These are phyloP conservation scores for Suillus clintonianus DNA, from an alignment of 768 basidiomycete species.

Conservation along the genomic window DNA sequence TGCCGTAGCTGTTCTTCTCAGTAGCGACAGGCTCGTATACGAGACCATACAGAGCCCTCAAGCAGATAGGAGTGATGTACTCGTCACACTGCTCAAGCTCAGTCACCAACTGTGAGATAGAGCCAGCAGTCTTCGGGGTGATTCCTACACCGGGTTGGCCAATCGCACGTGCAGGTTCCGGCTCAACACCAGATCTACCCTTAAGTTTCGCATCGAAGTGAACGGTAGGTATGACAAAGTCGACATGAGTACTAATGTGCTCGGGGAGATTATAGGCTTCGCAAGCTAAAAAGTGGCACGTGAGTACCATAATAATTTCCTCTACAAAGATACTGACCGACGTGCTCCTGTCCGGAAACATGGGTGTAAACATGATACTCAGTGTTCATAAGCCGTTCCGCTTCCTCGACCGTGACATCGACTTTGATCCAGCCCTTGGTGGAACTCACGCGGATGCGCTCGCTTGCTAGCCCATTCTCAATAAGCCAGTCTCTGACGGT, in stretches of 20 bases:
- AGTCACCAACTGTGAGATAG: constrained; percentile 11
- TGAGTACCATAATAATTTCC: background rate
- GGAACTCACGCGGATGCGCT: constrained; percentile 19
- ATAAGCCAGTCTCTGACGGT: constrained; percentile 32
- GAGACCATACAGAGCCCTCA: constrained; percentile 27
- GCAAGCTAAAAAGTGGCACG: constrained; percentile 23
- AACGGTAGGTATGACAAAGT: constrained; percentile 35
- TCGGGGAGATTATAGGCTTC: constrained; percentile 35
- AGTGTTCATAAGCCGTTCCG: constrained; percentile 34
- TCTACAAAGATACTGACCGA: constrained; percentile 23
- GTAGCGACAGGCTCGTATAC: constrained; percentile 23
- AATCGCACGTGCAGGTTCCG: constrained; percentile 11
- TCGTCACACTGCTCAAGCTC: constrained; percentile 23
- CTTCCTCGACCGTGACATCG: constrained; percentile 31
- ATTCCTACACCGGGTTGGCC: constrained; percentile 16
- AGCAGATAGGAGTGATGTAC: constrained; percentile 32
- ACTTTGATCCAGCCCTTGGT: constrained; percentile 30
- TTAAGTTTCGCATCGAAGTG: constrained; percentile 31
- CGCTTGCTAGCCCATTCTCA: constrained; percentile 21
- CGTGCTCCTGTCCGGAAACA: constrained; percentile 26
- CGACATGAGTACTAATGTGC: constrained; percentile 32
- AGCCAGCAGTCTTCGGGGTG: constrained; percentile 18
- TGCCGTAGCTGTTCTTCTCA: constrained; percentile 34
- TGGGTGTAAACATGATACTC: constrained; percentile 36
- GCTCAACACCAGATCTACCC: constrained; percentile 13